Base-by-base conservation (phyloP, 2,329 filamentous ascomycete genomes). In the Fusarium verticillioides region DNA sequence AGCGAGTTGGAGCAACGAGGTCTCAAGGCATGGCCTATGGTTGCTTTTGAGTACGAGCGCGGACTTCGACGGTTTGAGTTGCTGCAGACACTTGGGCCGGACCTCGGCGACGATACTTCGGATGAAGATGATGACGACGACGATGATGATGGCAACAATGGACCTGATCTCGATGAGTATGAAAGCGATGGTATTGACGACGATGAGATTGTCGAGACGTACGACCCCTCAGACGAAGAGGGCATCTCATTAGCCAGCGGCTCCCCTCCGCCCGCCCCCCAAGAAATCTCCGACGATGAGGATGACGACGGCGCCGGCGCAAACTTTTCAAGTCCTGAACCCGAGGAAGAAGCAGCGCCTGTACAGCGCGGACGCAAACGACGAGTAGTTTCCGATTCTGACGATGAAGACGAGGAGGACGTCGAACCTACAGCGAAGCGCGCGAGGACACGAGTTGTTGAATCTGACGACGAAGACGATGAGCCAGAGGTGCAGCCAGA, bases 111-210 rank as follows among this genome's bases (percentile, higher is more conserved):
- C 23, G 64, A 73, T n/a, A 65, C 59, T 9, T 71, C 75, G 1
- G 68, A 75, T 11, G 68, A 73, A 32, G 65, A 65, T 1, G 66
- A 73, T 0, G 63, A 66, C 0, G 75, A 70, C 7, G 57, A 60
- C 3, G 64, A 78, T 1, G 62, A 61, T 2, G 72, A 72, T 16
- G 66, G 36, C 1, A 37, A 61, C 5, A 37, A 79, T 10, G 73
- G 74, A 1, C 46, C 61, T 3, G 72, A 77, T 23, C 50, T 71
- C 5, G 74, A 82, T 36, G 77, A 81, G 49, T 84, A 84, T 21
- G 83, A 84, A 43, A 83, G 82, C 47, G 82, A 83, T 1, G 82
- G 81, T 0, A 83, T 84, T 11, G 82, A 84, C 42, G 82, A 84
- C 52, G 75, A 61, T 2, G 77, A 77, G 13, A 77, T 82, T 18